Percentiles rank a stretch among this genome's conserved stretches.
Conservation (phyloP, 1,284 basidiomycete species). For the Naganishia sp. region DNA sequence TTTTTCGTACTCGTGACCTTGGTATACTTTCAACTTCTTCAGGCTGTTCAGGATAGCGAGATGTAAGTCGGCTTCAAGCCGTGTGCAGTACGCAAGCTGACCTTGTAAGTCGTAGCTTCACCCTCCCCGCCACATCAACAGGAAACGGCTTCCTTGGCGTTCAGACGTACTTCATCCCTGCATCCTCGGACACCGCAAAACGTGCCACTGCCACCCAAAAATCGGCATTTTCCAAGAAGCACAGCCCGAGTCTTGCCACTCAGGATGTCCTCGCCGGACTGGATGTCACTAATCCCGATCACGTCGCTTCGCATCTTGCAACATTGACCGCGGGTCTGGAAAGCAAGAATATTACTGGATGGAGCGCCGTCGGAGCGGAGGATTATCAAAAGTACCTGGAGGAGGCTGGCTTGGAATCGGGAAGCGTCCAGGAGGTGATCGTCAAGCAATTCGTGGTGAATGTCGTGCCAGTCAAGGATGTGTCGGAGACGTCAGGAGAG, state of each 20-base stretch:
- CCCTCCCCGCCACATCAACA: constrained; percentile 8
- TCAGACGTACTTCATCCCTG: constrained; percentile 16
- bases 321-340: constrained; percentile 44
- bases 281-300: constrained; percentile 35
- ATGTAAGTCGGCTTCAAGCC: constrained; percentile 46
- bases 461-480: constrained; percentile 4
- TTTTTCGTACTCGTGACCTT: constrained; percentile 84
- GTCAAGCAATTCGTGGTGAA: constrained; percentile 52
- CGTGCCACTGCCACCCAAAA: constrained; percentile 2
- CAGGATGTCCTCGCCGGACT: constrained; percentile 13
- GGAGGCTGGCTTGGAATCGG: constrained; percentile 12
- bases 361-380: constrained; percentile 37
- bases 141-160: neutral
- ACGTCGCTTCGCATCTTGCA: constrained; percentile 33
- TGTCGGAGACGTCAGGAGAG: constrained; percentile 33
- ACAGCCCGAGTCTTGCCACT: constrained; percentile 17
- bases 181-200: constrained; percentile 19
- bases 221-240: constrained; percentile 24
- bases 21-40: constrained; percentile 86
- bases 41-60: constrained; percentile 68
- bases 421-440: constrained; percentile 36
- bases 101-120: constrained; percentile 5
- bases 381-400: constrained; percentile 20
- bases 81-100: neutral
- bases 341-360: constrained; percentile 46